phyloP scores from a whole-genome alignment of 108 stramenopile species.

The Pseudonitzschia multistriata region DNA sequence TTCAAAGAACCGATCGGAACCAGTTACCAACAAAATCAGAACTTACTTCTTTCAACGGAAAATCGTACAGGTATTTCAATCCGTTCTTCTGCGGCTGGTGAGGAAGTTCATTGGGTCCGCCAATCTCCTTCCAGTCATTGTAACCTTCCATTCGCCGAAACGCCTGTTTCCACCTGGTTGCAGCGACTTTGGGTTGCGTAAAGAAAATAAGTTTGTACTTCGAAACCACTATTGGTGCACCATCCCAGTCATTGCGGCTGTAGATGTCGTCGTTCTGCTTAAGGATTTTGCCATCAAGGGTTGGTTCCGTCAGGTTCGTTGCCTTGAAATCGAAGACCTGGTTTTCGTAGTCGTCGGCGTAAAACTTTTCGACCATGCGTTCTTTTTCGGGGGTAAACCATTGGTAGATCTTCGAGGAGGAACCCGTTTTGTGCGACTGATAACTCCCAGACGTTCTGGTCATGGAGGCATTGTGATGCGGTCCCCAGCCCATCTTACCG shows the following conservation, averaged over 20 bases:
- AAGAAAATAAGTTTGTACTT: conserved; percentile 55
- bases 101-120: conserved; percentile 26
- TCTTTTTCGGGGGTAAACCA: conserved; percentile 38
- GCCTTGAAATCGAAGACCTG: conserved; percentile 33
- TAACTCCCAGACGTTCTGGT: conserved; percentile 14
- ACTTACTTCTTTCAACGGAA: conserved; percentile 25
- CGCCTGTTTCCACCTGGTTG: conserved; percentile 41
- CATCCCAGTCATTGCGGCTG: conserved; percentile 29
- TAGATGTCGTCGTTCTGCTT: conserved; percentile 23
- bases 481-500: conserved; percentile 45
- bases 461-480: conserved; percentile 34
- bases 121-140: conserved; percentile 28
- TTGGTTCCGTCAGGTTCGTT: conserved; percentile 21
- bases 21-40: not conserved
- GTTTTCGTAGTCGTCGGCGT: conserved; percentile 34
- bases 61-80: conserved; percentile 48
- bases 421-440: conserved; percentile 31
- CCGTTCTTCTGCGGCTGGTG: conserved; percentile 46
- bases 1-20: not conserved
- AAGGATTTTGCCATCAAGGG: conserved; percentile 1
- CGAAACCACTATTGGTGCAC: conserved; percentile 46
- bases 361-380: conserved; percentile 39
- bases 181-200: conserved; percentile 41
- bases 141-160: conserved; percentile 57
- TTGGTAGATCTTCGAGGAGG: conserved; percentile 26